Conservation (phyloP, 1,139 yeast species). For the Zygoascus sp. region DNA sequence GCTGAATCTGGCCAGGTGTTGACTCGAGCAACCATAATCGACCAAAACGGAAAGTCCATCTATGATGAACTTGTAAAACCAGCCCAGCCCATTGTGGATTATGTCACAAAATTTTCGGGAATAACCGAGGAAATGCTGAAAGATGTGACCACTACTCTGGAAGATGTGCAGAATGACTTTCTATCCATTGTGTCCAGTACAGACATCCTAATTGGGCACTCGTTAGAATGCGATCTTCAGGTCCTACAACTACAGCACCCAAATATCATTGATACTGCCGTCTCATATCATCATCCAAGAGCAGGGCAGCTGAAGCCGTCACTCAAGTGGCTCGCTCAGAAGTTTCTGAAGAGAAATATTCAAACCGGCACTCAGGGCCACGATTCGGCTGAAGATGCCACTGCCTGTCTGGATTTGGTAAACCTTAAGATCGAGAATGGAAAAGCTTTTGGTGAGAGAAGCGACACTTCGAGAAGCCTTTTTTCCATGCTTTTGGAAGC, state of each 20-base stretch:
- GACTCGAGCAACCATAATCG: constrained; percentile 71
- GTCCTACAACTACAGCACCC: constrained; percentile 75
- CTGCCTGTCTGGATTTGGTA: constrained; percentile 72
- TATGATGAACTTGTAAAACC: constrained; percentile 79
- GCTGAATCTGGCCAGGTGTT: constrained; percentile 59
- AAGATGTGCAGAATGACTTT: constrained; percentile 62
- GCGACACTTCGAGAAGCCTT: constrained; percentile 18
- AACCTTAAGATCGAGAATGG: constrained; percentile 68
- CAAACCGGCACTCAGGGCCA: constrained; percentile 69
- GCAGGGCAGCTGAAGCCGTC: constrained; percentile 82
- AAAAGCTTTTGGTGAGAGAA: constrained; percentile 50
- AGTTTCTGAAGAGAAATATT: constrained; percentile 52
- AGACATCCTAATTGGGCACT: constrained; percentile 78
- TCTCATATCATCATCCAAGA: constrained; percentile 69
- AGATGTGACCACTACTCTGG: constrained; percentile 58
- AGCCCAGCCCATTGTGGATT: constrained; percentile 64
- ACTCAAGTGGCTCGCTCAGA: constrained; percentile 59
- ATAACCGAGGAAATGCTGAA: constrained; percentile 65
- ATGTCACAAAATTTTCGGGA: constrained; percentile 80
- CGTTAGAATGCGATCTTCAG: constrained; percentile 82
- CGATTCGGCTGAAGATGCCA: constrained; percentile 82
- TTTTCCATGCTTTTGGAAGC: constrained; percentile 20
- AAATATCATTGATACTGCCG: constrained; percentile 76
- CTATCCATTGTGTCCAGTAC: constrained; percentile 57
- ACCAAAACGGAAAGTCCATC: constrained; percentile 55